Evolutionary conservation across 2,329 filamentous ascomycete species (phyloP).

Genomic region (Akanthomyces uredinophilus): DNA sequence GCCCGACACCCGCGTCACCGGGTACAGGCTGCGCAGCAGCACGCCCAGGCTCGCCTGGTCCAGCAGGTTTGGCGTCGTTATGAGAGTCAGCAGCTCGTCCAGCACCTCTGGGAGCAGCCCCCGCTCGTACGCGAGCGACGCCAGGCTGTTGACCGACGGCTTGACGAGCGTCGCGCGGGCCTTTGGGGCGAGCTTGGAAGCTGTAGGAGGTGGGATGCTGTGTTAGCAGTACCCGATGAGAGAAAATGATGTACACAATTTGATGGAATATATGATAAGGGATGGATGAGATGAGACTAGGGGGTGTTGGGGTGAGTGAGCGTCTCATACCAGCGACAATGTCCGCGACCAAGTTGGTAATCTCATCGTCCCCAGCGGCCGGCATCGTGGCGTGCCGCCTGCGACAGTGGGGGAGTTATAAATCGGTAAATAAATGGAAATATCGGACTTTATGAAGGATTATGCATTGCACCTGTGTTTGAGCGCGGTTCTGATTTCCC

Average conservation of each 20-base stretch:
- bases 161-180: slow-evolving; percentile 59
- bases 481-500: neutral
- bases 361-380: slow-evolving; percentile 26
- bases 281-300: neutral
- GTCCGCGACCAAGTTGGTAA: slow-evolving; percentile 32
- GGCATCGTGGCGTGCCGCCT: slow-evolving; percentile 17
- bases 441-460: neutral
- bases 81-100: slow-evolving; percentile 57
- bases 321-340: slow-evolving; percentile 24
- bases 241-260: no score
- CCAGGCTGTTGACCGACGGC: slow-evolving; percentile 57
- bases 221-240: neutral
- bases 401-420: neutral
- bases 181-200: slow-evolving; percentile 58
- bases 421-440: neutral
- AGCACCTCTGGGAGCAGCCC: slow-evolving; percentile 61
- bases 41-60: slow-evolving; percentile 69
- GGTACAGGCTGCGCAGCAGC: slow-evolving; percentile 71
- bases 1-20: slow-evolving; percentile 57
- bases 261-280: no score
- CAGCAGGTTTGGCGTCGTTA: slow-evolving; percentile 62
- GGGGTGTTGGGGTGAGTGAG: neutral
- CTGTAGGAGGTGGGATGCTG: slow-evolving; percentile 30
- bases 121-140: slow-evolving; percentile 58
- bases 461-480: neutral